phyloP scores from a whole-genome alignment of 495 filamentous ascomycete species.

The Aspergillus saccharolyticus region DNA sequence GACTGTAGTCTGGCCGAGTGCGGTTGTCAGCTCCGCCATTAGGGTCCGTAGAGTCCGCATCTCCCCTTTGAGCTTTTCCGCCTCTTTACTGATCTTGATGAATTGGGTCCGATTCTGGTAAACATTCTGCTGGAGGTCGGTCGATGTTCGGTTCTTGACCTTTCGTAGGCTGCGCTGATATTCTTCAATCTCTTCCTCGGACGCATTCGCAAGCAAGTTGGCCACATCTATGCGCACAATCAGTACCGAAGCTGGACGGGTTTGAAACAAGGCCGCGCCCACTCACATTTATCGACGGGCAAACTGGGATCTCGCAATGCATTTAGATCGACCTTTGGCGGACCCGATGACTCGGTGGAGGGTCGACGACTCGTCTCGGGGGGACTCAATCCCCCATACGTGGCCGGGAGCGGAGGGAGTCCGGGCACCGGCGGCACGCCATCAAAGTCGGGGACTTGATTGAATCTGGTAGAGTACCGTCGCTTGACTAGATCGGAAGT shows the following conservation, averaged over 20 bases:
- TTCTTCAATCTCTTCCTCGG: slow-evolving; percentile 86
- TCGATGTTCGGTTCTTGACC: slow-evolving; percentile 75
- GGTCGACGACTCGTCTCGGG: slow-evolving; percentile 45
- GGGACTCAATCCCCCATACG: slow-evolving; percentile 44
- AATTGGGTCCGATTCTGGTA: slow-evolving; percentile 98
- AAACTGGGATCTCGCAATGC: slow-evolving; percentile 77
- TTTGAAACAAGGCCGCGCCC: background rate
- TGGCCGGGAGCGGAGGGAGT: slow-evolving; percentile 47
- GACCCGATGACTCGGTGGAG: slow-evolving; percentile 33
- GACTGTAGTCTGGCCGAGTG: slow-evolving; percentile 64
- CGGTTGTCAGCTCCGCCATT: slow-evolving; percentile 82
- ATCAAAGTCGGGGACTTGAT: slow-evolving; percentile 66
- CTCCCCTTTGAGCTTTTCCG: slow-evolving; percentile 93
- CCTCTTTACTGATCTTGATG: slow-evolving; percentile 98
- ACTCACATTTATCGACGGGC: slow-evolving; percentile 56
- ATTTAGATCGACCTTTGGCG: slow-evolving; percentile 59
- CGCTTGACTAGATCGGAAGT: slow-evolving; percentile 93
- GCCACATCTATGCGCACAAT: slow-evolving; percentile 57
- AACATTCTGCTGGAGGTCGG: slow-evolving; percentile 91
- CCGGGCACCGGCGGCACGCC: slow-evolving; percentile 63
- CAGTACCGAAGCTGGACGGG: background rate
- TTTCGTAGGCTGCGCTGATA: slow-evolving; percentile 73
- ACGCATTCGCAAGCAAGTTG: slow-evolving; percentile 76
- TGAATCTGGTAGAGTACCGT: slow-evolving; percentile 88
- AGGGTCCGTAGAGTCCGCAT: slow-evolving; percentile 85